Conservation (phyloP, 805 yeast genomes). For the Spencermartinsiella europaea region DNA sequence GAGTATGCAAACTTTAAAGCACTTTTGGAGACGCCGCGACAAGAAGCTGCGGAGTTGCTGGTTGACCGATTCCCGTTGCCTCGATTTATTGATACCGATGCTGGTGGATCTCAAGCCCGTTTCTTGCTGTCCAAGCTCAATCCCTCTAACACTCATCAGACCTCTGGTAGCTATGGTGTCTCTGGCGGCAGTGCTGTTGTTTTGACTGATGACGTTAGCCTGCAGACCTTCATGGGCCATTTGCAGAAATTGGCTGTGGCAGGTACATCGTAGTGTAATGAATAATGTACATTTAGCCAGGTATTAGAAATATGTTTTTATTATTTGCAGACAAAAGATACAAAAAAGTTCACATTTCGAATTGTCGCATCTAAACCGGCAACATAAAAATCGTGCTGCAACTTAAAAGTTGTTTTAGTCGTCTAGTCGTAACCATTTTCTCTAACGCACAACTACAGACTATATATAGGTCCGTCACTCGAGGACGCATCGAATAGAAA, state of each 20-base stretch:
- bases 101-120: slow-evolving; percentile 98
- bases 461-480: slow-evolving; percentile 73
- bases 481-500: slow-evolving; percentile 68
- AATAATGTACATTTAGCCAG: background rate
- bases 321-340: background rate
- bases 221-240: slow-evolving; percentile 93
- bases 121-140: slow-evolving; percentile 91
- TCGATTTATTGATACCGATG: slow-evolving; percentile 94
- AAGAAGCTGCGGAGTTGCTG: slow-evolving; percentile 87
- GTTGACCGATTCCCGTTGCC: slow-evolving; percentile 97
- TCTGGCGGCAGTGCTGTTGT: slow-evolving; percentile 67
- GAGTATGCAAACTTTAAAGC: slow-evolving; percentile 85
- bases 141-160: slow-evolving; percentile 82
- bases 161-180: slow-evolving; percentile 44
- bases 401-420: too few relatives aligned
- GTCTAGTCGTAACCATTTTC: too few relatives aligned
- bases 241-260: slow-evolving; percentile 83
- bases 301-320: background rate
- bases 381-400: too few relatives aligned
- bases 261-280: slow-evolving; percentile 26
- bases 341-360: background rate
- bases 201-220: slow-evolving; percentile 91
- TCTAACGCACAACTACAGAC: slow-evolving; percentile 28
- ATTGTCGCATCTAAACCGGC: too few relatives aligned
- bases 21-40: slow-evolving; percentile 81